A percentile compares a stretch with the other conserved stretches of the same genome.
Evolutionary conservation across 371 early-diverging fungal genomes (phyloP).

Genomic region (Actinomortierella wolfii): DNA sequence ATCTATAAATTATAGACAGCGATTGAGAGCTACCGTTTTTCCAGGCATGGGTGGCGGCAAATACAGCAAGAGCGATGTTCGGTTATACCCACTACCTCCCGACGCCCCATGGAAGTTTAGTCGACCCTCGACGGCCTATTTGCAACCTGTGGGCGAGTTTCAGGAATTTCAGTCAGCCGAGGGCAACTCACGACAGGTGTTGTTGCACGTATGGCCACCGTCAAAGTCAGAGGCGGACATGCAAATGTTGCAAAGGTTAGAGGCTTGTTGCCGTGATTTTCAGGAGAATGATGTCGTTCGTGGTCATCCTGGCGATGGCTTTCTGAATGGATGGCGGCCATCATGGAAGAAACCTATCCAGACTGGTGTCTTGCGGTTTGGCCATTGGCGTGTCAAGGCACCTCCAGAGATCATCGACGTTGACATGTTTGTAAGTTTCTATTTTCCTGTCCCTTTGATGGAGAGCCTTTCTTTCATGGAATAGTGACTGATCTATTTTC

Average conservation of each 20-base stretch:
- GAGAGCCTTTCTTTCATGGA: too few species aligned
- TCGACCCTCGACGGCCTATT: conserved; percentile 22
- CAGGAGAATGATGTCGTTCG: conserved; percentile 41
- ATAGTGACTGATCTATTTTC: neutral
- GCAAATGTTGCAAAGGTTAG: conserved; percentile 26
- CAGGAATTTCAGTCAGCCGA: conserved; percentile 47
- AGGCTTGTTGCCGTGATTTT: conserved; percentile 37
- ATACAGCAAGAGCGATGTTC: too few species aligned
- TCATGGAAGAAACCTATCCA: conserved; percentile 36
- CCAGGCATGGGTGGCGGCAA: too few species aligned
- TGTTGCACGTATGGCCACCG: conserved; percentile 46
- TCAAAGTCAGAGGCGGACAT: conserved; percentile 16
- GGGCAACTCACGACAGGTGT: conserved; percentile 41
- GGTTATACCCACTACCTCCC: conserved; percentile 21
- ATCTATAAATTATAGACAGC: too few species aligned
- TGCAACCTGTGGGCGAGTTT: conserved; percentile 42
- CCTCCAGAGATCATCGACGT: conserved; percentile 14
- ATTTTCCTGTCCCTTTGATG: too few species aligned
- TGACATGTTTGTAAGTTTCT: conserved; percentile 25
- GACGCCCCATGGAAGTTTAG: conserved; percentile 32
- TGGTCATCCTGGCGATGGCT: conserved; percentile 46
- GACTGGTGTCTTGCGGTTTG: conserved; percentile 43
- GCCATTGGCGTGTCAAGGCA: conserved; percentile 44
- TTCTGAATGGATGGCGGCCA: conserved; percentile 43
- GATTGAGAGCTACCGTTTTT: too few species aligned